Conservation (phyloP, 179 eudicot genomes). For the Beta lomatogona region DNA sequence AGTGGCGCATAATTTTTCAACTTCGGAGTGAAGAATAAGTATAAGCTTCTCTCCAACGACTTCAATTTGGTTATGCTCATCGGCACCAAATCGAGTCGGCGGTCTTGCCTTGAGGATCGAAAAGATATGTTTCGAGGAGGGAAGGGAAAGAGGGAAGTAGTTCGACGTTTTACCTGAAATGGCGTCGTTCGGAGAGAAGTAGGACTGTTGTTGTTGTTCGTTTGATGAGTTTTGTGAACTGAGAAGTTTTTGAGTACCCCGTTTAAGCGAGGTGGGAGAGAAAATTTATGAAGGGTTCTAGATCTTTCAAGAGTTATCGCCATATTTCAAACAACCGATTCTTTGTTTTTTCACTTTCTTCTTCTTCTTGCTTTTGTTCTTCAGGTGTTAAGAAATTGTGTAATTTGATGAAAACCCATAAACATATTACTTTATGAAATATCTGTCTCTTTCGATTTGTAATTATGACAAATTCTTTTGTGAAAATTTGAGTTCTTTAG, state of each 20-base stretch:
- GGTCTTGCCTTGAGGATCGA: too few species aligned
- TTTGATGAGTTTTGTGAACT: not conserved
- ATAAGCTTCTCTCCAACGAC: constrained; percentile 46
- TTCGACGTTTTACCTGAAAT: too few species aligned
- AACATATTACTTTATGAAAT: too few species aligned
- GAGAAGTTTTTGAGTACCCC: constrained; percentile 43
- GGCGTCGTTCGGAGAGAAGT: not conserved
- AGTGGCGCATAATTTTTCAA: constrained; percentile 39
- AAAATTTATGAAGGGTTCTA: constrained; percentile 45
- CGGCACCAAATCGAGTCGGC: not conserved
- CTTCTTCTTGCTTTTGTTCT: too few species aligned
- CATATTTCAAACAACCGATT: constrained; percentile 13
- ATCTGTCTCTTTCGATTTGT: too few species aligned
- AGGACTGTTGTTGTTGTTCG: not conserved
- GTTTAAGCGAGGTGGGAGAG: constrained; percentile 39
- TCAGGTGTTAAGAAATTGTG: too few species aligned
- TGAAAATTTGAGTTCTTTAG: too few species aligned
- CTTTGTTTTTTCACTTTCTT: too few species aligned
- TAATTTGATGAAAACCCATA: too few species aligned
- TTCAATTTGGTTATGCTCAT: constrained; percentile 31
- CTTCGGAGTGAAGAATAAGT: constrained; percentile 45
- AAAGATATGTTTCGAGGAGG: not conserved
- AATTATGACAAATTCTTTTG: too few species aligned
- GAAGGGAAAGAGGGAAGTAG: not conserved
- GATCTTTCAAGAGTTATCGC: constrained; percentile 42